These are phyloP conservation scores for Penicillium goetzii DNA, from an alignment of 495 filamentous ascomycete genomes.

Conservation along the genomic window DNA sequence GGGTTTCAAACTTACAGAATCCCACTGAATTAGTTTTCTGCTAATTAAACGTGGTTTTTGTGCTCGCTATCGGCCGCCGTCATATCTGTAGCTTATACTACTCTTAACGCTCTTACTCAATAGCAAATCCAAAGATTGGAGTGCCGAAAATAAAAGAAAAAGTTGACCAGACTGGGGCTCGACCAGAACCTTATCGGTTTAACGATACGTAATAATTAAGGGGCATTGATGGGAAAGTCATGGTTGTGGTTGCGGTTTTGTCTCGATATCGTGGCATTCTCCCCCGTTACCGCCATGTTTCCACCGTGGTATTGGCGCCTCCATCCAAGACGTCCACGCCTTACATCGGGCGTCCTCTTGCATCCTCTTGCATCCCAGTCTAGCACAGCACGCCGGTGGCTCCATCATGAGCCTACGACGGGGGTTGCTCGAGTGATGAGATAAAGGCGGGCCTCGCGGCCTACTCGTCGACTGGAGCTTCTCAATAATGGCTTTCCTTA, in stretches of 20 bases:
- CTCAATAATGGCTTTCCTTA: no score
- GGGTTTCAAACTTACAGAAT: no score
- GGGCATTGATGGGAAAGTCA: neutral
- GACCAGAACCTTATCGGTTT: constrained; percentile 5
- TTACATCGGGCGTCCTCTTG: neutral
- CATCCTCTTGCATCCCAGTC: neutral
- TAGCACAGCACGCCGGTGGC: neutral
- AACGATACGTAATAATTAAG: neutral
- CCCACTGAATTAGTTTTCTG: no score
- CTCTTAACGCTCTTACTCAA: no score
- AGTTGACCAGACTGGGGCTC: constrained; percentile 1
- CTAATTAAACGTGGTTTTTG: no score
- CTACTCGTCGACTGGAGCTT: no score
- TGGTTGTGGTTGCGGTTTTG: neutral
- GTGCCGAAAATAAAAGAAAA: no score
- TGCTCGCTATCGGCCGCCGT: no score
- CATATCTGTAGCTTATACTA: no score
- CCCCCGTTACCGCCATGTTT: neutral
- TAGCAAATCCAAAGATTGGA: no score
- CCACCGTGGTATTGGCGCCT: neutral
- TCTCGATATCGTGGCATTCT: neutral
- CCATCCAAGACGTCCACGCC: neutral
- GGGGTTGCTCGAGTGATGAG: no score
- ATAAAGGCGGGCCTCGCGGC: no score
- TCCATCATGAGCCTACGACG: neutral